Evolutionary conservation across 345 rosid species (phyloP), one percentile per base, ranked within the genome.

Genomic region (Jatropha curcas): DNA sequence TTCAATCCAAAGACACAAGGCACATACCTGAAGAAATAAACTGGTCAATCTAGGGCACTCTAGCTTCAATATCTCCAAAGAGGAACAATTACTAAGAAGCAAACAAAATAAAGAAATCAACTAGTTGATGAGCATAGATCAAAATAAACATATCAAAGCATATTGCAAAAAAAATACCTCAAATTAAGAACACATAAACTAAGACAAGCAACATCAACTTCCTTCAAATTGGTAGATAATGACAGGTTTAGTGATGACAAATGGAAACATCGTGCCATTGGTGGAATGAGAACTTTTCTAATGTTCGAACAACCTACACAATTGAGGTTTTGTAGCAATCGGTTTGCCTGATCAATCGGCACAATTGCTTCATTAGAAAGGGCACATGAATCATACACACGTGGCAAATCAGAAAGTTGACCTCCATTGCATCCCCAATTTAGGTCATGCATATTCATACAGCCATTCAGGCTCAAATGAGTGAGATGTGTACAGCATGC

Each of bases 231-330:
- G 74, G 77, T 73, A 31, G 99, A 93, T 37, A 95, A 71, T 12
- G 98, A 91, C 62, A 96, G 90, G 82, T 96, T 96, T 73, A 96
- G 79, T 2, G 94, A 88, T 37, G 90, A 88, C 63, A 96, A 72
- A 80, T 88, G 88, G 74, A 79, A 86, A 83, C 92, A 96, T 12
- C 80, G 87, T 22, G 98, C 99, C 66, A 83, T 78, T 70, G 88
- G 87, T 14, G 98, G 98, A 64, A 95, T 91, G 65, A 72, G 45
- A 71, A 93, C 99, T 82, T 93, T 93, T 74, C 89, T 91, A 72
- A 93, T 95, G 84, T 91, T 95, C 35, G 84, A 88, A 82, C 99
- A 95, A 58, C 98, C 94, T 50, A 95, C 97, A 28, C 98, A 95
- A 74, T 86, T 92, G 69, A 95, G 99, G 83, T 86, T 91, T 79